Evolutionary conservation across 306 rosid species (phyloP), one percentile per base, ranked within the genome.

Genomic region (Quercus rubra): DNA sequence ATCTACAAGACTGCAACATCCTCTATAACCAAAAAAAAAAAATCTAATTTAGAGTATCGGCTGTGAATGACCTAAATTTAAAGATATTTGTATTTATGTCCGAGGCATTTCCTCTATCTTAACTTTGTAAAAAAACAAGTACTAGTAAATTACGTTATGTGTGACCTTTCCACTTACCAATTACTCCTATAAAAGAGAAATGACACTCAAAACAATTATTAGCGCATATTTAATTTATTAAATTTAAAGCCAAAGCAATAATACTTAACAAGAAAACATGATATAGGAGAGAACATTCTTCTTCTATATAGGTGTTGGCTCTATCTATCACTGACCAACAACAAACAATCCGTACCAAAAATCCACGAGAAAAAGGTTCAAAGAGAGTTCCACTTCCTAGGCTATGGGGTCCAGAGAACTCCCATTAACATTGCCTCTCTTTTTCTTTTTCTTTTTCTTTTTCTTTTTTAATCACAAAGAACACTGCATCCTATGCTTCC

Each of bases 321-420:
- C 78, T 70, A 68, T 49, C 77, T 35, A 20, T 78, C 78, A 25
- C 7, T 33, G 7, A 5, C 81, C 81, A 77, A 76, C 87, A 78
- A 15, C 30, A 74, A 77, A 81, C 84, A 83, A 72, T 67, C 70
- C 81, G 74, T 74, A 28, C 74, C 82, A 74, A 61, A 86, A 81
- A 61, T 59, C 5, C 1, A 43, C 28, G 11, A 21, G 68, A 86
- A 75, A 75, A 62, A 14, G 35, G 49, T 52, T 33, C 38, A 33
- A 33, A 33, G 43, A 23, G 57, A 19, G 56, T 59, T 15, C 82
- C 57, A 54, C 72, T 80, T 72, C 63, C 85, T 75, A 79, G 38
- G 62, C 52, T 21, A 51, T 80, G 83, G 82, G 73, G 38, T 80
- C 82, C 79, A 79, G 61, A 54, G n/a, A 67, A 35, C 15, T 71